These are phyloP conservation scores for Fonsecaea monophora DNA, from an alignment of 2,329 filamentous ascomycete species.

Conservation along the genomic window DNA sequence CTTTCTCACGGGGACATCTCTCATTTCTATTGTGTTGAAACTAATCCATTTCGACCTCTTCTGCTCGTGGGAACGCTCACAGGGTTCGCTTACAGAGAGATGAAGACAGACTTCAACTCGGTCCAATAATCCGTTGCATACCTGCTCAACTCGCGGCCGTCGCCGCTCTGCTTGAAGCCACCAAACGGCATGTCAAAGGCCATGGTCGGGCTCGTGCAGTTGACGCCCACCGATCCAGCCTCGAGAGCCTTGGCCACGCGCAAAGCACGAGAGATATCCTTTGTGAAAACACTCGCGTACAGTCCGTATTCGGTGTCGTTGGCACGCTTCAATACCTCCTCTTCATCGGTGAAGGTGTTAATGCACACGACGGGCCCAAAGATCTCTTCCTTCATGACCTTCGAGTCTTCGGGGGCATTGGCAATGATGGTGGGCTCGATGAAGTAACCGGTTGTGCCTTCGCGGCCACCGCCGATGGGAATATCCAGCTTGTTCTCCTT, in stretches of 20 bases:
- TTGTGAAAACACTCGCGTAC: conserved; percentile 65
- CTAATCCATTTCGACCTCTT: neutral
- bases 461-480: conserved; percentile 56
- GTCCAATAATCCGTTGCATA: conserved; percentile 65
- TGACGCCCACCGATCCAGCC: conserved; percentile 67
- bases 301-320: conserved; percentile 62
- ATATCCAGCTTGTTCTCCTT: conserved; percentile 61
- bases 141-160: conserved; percentile 42
- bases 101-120: conserved; percentile 60
- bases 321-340: conserved; percentile 64
- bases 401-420: conserved; percentile 62
- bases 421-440: conserved; percentile 65
- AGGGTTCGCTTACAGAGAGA: conserved; percentile 27
- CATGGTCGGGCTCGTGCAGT: conserved; percentile 50
- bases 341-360: conserved; percentile 67
- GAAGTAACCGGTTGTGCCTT: conserved; percentile 61
- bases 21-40: neutral
- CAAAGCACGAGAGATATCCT: conserved; percentile 59
- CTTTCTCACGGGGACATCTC: neutral
- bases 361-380: conserved; percentile 71
- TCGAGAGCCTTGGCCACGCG: conserved; percentile 62
- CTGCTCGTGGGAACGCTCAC: neutral
- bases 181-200: conserved; percentile 47
- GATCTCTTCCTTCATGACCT: conserved; percentile 65
- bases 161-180: conserved; percentile 44